These are phyloP conservation scores for Paralagenidium karlingii DNA, from an alignment of 352 stramenopile genomes.

Conservation along the genomic window DNA sequence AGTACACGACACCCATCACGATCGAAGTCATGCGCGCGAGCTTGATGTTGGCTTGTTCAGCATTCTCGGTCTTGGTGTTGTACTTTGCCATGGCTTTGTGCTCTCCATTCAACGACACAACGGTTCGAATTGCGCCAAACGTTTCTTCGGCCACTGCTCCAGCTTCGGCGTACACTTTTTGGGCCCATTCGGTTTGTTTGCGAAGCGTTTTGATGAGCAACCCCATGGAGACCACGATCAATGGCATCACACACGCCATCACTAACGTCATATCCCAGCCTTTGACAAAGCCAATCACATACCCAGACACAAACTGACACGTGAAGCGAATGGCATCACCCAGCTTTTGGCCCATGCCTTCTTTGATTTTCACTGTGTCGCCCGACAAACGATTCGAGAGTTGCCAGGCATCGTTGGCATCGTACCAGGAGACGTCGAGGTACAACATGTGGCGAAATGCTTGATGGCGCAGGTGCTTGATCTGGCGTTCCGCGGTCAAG, in stretches of 20 bases:
- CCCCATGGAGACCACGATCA: conserved; percentile 14
- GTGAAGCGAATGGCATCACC: conserved; percentile 19
- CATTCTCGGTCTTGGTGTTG: conserved; percentile 9
- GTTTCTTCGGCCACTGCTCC: conserved; percentile 33
- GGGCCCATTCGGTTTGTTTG: conserved; percentile 8
- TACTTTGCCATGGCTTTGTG: conserved; percentile 25
- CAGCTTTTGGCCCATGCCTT: conserved; percentile 27
- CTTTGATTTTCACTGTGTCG: conserved; percentile 28
- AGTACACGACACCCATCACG: conserved; percentile 22
- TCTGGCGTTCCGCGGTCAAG: conserved; percentile 21
- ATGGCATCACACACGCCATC: conserved; percentile 20
- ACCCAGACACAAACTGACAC: conserved; percentile 16
- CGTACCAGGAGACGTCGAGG: conserved; percentile 33
- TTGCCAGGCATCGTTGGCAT: conserved; percentile 15
- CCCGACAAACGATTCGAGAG: conserved; percentile 18
- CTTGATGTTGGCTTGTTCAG: conserved; percentile 18
- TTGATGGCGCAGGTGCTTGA: conserved; percentile 21
- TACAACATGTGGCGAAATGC: conserved; percentile 24
- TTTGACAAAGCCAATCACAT: conserved; percentile 19
- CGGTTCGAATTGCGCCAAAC: conserved; percentile 21
- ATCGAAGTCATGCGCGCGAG: conserved; percentile 16
- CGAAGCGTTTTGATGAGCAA: conserved; percentile 21
- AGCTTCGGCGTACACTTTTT: conserved; percentile 29
- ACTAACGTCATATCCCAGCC: conserved; percentile 31
- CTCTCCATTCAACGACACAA: conserved; percentile 24